Conservation (phyloP, 768 basidiomycete species). For the Terana coerulea region DNA sequence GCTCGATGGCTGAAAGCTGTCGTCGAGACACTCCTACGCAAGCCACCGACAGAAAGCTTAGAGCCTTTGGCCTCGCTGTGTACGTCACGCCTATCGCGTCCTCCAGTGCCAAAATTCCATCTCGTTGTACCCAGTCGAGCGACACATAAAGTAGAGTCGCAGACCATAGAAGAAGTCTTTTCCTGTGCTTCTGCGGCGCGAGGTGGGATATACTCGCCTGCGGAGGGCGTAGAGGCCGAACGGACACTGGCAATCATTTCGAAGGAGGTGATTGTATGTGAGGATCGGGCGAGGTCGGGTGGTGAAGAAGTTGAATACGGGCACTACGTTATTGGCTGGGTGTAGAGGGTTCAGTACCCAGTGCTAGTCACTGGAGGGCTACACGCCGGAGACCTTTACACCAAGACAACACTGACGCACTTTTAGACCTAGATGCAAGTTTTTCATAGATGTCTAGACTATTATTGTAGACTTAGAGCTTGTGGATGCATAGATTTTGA, state of each 20-base stretch:
- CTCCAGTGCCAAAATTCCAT: constrained; percentile 46
- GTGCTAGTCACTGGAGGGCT: no score
- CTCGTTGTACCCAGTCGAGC: constrained; percentile 73
- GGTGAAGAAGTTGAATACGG: constrained; percentile 59
- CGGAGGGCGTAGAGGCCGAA: constrained; percentile 4
- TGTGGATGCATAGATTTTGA: no score
- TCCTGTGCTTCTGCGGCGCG: constrained; percentile 16
- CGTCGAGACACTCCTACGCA: constrained; percentile 35
- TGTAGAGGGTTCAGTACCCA: constrained; percentile 6
- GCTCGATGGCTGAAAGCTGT: constrained; percentile 43
- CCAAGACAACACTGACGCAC: neutral
- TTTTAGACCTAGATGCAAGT: neutral
- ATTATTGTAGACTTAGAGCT: no score
- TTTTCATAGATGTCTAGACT: neutral
- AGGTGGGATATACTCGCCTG: neutral
- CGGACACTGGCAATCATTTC: constrained; percentile 45
- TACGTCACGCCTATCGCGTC: neutral
- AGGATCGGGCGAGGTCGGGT: constrained; percentile 30
- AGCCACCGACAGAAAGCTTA: constrained; percentile 27
- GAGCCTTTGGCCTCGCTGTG: neutral
- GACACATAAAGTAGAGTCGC: constrained; percentile 58
- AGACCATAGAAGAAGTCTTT: constrained; percentile 56
- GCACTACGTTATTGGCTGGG: constrained; percentile 74
- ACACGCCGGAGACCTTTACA: no score
- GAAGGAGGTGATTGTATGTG: constrained; percentile 54